Conservation (phyloP, 768 basidiomycete species). For the Cyathus striatus region DNA sequence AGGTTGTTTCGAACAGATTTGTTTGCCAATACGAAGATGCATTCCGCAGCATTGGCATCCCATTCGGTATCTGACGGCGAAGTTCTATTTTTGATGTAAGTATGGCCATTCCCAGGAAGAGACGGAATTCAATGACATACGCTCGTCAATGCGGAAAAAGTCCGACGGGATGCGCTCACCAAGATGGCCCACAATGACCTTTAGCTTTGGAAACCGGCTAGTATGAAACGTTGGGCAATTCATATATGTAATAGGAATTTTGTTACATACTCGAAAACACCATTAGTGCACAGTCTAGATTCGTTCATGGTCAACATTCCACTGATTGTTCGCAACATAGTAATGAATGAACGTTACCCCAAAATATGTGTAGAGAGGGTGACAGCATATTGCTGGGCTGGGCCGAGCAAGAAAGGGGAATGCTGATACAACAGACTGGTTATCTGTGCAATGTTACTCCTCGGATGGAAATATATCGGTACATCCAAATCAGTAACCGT, state of each 20-base stretch:
- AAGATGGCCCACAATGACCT: constrained; percentile 38
- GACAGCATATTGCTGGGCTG: constrained; percentile 30
- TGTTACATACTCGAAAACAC: constrained; percentile 30
- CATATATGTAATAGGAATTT: not conserved
- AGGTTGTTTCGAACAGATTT: constrained; percentile 34
- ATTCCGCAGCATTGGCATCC: constrained; percentile 33
- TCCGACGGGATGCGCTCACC: constrained; percentile 39
- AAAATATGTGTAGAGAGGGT: constrained; percentile 34
- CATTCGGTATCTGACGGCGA: constrained; percentile 15
- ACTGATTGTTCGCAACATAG: not conserved
- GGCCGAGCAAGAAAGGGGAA: constrained; percentile 25
- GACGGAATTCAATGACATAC: constrained; percentile 17
- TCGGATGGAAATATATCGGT: constrained; percentile 34
- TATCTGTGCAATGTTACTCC: constrained; percentile 21
- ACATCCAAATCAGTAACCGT: constrained; percentile 31
- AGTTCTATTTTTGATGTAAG: constrained; percentile 18
- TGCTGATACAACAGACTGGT: constrained; percentile 20
- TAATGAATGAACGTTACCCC: constrained; percentile 16
- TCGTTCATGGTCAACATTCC: not conserved
- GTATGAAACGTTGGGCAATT: not conserved
- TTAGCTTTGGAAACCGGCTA: constrained; percentile 37
- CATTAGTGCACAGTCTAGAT: constrained; percentile 26
- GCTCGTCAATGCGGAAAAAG: constrained; percentile 31
- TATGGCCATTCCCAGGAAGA: not conserved
- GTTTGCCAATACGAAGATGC: constrained; percentile 30